Evolutionary conservation across 495 filamentous ascomycete species (phyloP), one percentile per base, ranked within the genome.

Genomic region (Aspergillus homomorphus): DNA sequence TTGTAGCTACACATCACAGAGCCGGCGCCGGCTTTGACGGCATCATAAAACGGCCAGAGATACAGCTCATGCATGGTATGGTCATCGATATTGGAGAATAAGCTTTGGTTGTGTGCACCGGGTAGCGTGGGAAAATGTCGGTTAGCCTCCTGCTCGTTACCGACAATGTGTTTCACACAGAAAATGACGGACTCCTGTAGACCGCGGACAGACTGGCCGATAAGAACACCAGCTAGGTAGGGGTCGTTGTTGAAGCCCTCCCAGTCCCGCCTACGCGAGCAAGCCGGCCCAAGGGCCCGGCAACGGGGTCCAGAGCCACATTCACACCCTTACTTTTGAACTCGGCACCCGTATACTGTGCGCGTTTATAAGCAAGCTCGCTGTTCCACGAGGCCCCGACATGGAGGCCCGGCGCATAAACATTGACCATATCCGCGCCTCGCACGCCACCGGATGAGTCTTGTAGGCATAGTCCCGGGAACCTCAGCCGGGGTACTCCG

Each of bases 191-290:
- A 3, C 26, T 28, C 26, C 4, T 9, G 26, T 3, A 28, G 3
- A 9, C 26, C 26, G 4, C 4, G 4, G 4, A 9, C 9, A 9
- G 26, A 3, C 4, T 28, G 26, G 26, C 4, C 26, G 9, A 28
- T 4, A 9, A 9, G 4, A 9, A 28, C 9, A 9, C 26, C 26
- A 28, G 26, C 26, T 9, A 28, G 26, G 26, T 28, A 30, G 0
- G 84, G 86, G 70, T 89, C 87, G 1, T 76, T 60, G 15, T 80
- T 80, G 58, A 87, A 85, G 0, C 86, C 85, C 69, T 91, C 88
- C 87, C 88, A 91, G 62, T 89, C 89, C 14, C 89, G 1, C 89
- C 89, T 18, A 87, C 89, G 21, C 78, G 79, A 4, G 86, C 86
- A 65, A 87, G 76, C 15, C 86, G 71, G 7, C 89, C 89, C 14